Base-by-base conservation (phyloP, 2,329 filamentous ascomycete species). In the Verticillium tricorpus region DNA sequence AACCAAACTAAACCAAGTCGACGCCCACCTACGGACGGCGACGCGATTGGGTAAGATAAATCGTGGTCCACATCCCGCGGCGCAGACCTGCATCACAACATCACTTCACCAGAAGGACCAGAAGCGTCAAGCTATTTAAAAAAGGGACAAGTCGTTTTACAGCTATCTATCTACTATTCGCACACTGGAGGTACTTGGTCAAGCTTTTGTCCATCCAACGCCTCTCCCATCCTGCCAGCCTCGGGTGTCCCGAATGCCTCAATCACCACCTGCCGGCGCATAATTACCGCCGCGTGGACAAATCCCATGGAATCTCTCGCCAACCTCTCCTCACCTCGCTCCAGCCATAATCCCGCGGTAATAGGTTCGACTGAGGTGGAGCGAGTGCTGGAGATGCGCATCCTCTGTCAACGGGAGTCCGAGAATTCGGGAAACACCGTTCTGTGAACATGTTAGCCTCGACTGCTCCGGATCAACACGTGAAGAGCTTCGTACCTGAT, bases 351-450 rank as follows among this genome's bases (percentile, higher is more conserved):
- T 79, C 61, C 83, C 82, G 62, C 81, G 81, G 73, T 91, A 92
- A 69, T 91, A 91, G 60, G 83, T 82, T 68, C 88, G 80, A 66
- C 89, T 88, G 67, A 92, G 78, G 64, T 90, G 85, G 37, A 87
- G 84, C 9, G 89, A 88, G 73, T 93, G 89, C 68, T 84, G 82
- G 63, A 92, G 76, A 67, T 89, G 84, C 45, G 86, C 83, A 72
- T 94, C 90, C 68, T 91, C 88, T 5, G 90, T 92, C 59, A 94
- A 77, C 1, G 88, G 88, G 40, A 90, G 74, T 57, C 80, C 78
- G 35, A 89, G 76, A 35, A 90, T 80, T 60, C 78, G 77, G 14
- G 77, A 75, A 62, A 80, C 73, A 57, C 78, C 72, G 65, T 79
- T 74, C 77, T 79, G 63, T 6, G 54, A 2, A 25, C n/a, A 56